Percentiles rank a stretch among this genome's conserved stretches.
phyloP scores from a whole-genome alignment of 208 protist species.

The Wallacemonas sp. region DNA sequence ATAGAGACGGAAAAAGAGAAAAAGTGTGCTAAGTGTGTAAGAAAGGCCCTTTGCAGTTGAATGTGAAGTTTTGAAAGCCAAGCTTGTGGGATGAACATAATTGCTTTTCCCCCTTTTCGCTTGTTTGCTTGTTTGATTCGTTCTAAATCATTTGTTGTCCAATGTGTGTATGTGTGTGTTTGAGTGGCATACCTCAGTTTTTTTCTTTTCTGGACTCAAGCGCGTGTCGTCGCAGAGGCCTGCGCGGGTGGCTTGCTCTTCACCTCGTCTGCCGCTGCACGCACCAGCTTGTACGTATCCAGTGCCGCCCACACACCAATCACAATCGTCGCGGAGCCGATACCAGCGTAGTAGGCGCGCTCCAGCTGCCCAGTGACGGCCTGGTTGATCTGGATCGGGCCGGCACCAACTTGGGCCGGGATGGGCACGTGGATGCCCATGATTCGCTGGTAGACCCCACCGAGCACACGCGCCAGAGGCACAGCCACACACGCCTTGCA shows the following conservation, averaged over 20 bases:
- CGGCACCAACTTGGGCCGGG: background rate
- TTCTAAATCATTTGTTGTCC: too few relatives aligned
- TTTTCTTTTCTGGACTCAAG: too few relatives aligned
- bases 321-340: constrained; percentile 8
- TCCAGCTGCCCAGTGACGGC: constrained; percentile 22
- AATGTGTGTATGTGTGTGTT: too few relatives aligned
- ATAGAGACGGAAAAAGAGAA: background rate
- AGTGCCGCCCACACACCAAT: constrained; percentile 20
- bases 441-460: constrained; percentile 25
- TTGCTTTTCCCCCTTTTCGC: too few relatives aligned
- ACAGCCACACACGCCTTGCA: constrained; percentile 36
- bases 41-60: background rate
- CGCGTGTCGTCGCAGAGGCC: too few relatives aligned
- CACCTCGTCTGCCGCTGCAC: background rate
- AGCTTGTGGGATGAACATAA: too few relatives aligned
- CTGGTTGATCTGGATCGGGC: constrained; percentile 18
- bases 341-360: constrained; percentile 26
- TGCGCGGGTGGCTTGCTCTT: background rate
- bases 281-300: constrained; percentile 17
- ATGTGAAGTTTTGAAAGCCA: too few relatives aligned
- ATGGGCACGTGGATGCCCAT: constrained; percentile 20
- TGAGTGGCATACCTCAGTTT: too few relatives aligned
- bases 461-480: constrained; percentile 28
- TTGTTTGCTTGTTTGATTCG: too few relatives aligned
- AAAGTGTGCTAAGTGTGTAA: background rate